phyloP scores from a whole-genome alignment of 768 basidiomycete species.

The Butyriboletus loyo region DNA sequence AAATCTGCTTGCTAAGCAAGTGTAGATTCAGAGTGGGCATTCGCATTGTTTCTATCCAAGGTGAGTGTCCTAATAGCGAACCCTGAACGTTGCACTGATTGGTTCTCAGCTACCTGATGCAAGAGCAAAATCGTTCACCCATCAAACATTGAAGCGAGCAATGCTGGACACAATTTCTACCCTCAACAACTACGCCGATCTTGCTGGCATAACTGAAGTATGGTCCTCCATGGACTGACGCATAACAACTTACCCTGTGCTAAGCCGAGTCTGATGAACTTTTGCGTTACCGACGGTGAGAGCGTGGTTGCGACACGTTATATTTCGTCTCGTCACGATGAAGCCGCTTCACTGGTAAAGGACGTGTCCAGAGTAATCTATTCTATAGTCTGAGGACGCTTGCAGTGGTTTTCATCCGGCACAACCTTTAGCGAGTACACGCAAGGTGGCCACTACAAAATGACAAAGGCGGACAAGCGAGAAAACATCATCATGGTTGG shows the following conservation, averaged over 20 bases:
- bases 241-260: background rate
- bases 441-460: constrained; percentile 87
- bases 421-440: constrained; percentile 90
- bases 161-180: constrained; percentile 86
- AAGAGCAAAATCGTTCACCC: constrained; percentile 70
- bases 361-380: background rate
- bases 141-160: constrained; percentile 68
- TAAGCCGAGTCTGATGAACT: constrained; percentile 90
- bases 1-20: background rate
- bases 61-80: constrained; percentile 32
- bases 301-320: constrained; percentile 94
- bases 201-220: constrained; percentile 72
- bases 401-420: constrained; percentile 91
- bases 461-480: constrained; percentile 93
- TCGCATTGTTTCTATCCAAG: constrained; percentile 86
- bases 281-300: constrained; percentile 93
- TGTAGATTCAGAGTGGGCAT: constrained; percentile 95
- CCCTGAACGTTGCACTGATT: constrained; percentile 5
- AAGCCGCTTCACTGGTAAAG: constrained; percentile 84
- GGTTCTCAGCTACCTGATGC: constrained; percentile 69
- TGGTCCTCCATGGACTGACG: constrained; percentile 1
- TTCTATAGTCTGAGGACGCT: constrained; percentile 6
- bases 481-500: constrained; percentile 91
- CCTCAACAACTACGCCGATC: constrained; percentile 73
- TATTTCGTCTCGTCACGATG: constrained; percentile 86